Percentiles rank a stretch among this genome's conserved stretches.
Conservation (phyloP, 2,329 filamentous ascomycete genomes). For the Lasiodiplodia sp. region DNA sequence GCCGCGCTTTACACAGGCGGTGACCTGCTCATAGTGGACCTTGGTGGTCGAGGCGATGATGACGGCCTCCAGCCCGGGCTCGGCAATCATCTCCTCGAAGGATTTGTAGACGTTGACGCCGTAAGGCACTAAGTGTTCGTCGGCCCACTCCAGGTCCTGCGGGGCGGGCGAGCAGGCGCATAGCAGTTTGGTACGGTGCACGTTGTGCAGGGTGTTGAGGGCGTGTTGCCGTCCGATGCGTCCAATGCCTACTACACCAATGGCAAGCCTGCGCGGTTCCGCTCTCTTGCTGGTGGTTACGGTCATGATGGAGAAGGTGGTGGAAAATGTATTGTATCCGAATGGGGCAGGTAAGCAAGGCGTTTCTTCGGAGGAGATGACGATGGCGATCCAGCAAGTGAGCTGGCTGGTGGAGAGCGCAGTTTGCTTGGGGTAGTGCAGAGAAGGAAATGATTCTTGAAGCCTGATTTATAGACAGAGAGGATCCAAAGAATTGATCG, state of each 20-base stretch:
- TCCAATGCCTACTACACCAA: slow-evolving; percentile 59
- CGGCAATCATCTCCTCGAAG: slow-evolving; percentile 57
- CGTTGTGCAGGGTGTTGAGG: slow-evolving; percentile 55
- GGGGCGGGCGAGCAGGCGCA: slow-evolving; percentile 58
- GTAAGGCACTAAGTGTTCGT: slow-evolving; percentile 51
- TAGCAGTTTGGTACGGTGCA: slow-evolving; percentile 58
- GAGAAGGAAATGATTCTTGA: neutral
- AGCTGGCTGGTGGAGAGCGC: neutral
- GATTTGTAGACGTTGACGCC: slow-evolving; percentile 55
- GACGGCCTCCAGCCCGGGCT: slow-evolving; percentile 53
- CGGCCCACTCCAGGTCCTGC: slow-evolving; percentile 55
- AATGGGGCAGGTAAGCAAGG: slow-evolving; percentile 10
- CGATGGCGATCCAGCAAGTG: neutral
- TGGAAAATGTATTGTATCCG: neutral
- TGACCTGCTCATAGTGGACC: slow-evolving; percentile 46
- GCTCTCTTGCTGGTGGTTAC: slow-evolving; percentile 3
- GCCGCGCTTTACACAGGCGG: slow-evolving; percentile 44
- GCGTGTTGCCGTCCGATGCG: slow-evolving; percentile 63
- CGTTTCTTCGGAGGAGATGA: neutral
- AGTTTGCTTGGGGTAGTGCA: slow-evolving; percentile 3
- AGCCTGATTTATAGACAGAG: neutral
- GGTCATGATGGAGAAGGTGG: neutral
- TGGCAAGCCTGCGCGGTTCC: slow-evolving; percentile 39
- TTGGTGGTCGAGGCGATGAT: slow-evolving; percentile 46
- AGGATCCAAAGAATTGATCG: neutral